These are phyloP conservation scores for Cladosporium sp. DNA, from an alignment of 2,329 filamentous ascomycete species.

Conservation along the genomic window DNA sequence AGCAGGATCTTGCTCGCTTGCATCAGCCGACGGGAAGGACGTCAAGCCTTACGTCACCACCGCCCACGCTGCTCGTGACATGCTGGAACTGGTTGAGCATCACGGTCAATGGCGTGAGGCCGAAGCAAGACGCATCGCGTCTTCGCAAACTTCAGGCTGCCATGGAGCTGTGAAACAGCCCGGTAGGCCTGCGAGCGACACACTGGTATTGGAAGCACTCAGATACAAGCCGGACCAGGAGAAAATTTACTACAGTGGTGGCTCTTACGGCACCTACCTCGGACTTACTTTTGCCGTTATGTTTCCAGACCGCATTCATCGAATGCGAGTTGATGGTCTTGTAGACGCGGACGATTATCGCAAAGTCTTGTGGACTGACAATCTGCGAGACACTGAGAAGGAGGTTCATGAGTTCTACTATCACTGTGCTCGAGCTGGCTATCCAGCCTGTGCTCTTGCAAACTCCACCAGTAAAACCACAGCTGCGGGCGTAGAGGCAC, in stretches of 20 bases:
- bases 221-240: constrained; percentile 35
- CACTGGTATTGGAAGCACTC: constrained; percentile 5
- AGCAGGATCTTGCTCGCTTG: constrained; percentile 33
- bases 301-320: constrained; percentile 42
- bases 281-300: constrained; percentile 46
- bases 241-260: constrained; percentile 43
- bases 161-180: not conserved
- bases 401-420: constrained; percentile 48
- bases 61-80: constrained; percentile 51
- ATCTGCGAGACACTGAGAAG: constrained; percentile 49
- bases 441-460: constrained; percentile 43
- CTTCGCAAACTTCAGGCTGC: not conserved
- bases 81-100: constrained; percentile 51
- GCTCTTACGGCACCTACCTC: constrained; percentile 52
- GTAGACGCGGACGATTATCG: constrained; percentile 45
- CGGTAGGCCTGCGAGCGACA: not conserved
- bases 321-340: constrained; percentile 51
- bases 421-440: constrained; percentile 47
- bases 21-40: constrained; percentile 35
- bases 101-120: constrained; percentile 40
- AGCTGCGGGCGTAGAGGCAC: constrained; percentile 40
- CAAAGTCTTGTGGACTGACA: constrained; percentile 42
- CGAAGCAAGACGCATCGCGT: constrained; percentile 28
- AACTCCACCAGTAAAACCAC: constrained; percentile 36
- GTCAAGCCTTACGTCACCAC: constrained; percentile 51